Conservation (phyloP, 345 rosid genomes). For the Citropsis articulata region DNA sequence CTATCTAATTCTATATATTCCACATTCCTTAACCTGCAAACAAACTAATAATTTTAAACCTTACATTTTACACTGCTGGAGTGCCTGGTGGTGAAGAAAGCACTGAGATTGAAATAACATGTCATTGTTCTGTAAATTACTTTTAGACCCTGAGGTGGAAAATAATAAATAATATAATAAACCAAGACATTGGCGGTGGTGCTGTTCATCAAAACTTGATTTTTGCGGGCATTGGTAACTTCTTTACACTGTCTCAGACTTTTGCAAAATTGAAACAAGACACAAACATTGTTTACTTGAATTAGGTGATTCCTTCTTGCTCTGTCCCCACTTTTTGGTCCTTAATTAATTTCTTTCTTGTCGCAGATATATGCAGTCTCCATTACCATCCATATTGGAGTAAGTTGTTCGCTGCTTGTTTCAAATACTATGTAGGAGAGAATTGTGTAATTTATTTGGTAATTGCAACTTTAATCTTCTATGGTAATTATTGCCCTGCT, state of each 20-base stretch:
- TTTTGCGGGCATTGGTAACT: background rate
- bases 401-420: slow-evolving; percentile 24
- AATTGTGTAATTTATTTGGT: background rate
- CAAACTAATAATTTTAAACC: background rate
- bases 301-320: slow-evolving; percentile 8
- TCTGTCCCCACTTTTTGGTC: background rate
- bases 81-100: background rate
- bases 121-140: background rate
- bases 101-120: background rate
- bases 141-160: background rate
- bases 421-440: background rate
- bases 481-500: background rate
- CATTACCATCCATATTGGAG: slow-evolving; percentile 82
- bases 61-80: background rate
- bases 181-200: background rate
- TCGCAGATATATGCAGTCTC: slow-evolving; percentile 87
- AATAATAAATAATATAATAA: too few relatives aligned
- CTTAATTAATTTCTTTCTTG: slow-evolving; percentile 4
- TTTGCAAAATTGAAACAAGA: too few relatives aligned
- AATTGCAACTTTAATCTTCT: background rate
- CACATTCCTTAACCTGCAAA: too few relatives aligned
- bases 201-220: background rate
- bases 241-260: background rate
- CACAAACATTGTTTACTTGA: background rate
- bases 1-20: too few relatives aligned